Evolutionary conservation across 106 monocot genomes (phyloP), one percentile per base, ranked within the genome.

Genomic region (Agapanthus africanus): DNA sequence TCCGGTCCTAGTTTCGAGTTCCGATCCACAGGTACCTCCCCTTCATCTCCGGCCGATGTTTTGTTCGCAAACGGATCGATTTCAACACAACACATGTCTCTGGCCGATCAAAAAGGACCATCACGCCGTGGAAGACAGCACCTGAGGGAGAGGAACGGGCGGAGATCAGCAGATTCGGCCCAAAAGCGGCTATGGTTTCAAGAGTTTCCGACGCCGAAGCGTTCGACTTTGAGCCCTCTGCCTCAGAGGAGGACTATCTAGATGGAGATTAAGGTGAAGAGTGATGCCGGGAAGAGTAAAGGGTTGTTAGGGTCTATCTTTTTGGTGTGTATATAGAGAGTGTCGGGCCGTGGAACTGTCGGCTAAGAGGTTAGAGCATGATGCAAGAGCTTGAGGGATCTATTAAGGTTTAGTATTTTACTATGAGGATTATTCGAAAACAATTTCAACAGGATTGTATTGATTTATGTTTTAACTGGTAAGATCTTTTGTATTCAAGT

Each of bases 241-340:
- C 25, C 41, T 0, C 41, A 41, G n/a, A 39, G 36, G 37, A 39
- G 64, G 7, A 35, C 5, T 10, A 10, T 3, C 0, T 8, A 1
- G 37, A 23, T 0, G 11, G 36, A 39, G 36, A 14, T n/a, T 8
- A 39, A 22, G 64, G 36, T 13, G 21, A 64, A 39, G 25, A 23
- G 64, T 28, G 64, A 64, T 1, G 38, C 21, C 3, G 25, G 23
- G 38, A 66, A 66, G 41, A 66, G 66, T 1, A 66, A 66, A 44
- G 66, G 66, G 10, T 28, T 66, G 3, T 28, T 66, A 4, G 66
- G 66, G 41, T 66, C 64, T 1, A 64, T 64, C 39, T 10, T 64
- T 2, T 38, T 64, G n/a, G 64, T 22, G 0, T 66, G 66, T 21
- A n/a, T n/a, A n/a, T n/a, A 40, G 42, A 44, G 40, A 66, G 18